Evolutionary conservation across 352 stramenopile species (phyloP).

Genomic region (Pythium aquatile): DNA sequence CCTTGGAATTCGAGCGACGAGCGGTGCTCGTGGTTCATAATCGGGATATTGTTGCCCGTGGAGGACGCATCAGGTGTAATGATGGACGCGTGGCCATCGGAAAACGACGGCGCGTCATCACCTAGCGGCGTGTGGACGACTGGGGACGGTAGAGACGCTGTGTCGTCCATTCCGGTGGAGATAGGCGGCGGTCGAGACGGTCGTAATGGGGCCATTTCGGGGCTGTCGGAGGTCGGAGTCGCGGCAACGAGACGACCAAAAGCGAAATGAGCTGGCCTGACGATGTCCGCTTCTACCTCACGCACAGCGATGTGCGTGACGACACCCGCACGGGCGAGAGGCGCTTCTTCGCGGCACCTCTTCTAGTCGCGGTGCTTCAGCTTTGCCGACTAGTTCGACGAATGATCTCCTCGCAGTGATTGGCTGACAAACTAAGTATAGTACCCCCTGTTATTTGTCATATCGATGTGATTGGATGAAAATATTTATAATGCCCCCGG

Average conservation of each 20-base stretch:
- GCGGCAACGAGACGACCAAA: background rate
- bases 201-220: background rate
- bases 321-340: background rate
- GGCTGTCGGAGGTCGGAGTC: background rate
- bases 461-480: background rate
- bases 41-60: background rate
- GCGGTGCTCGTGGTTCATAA: constrained; percentile 3
- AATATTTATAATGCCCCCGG: background rate
- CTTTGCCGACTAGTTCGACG: background rate
- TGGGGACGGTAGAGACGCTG: constrained; percentile 3
- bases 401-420: background rate
- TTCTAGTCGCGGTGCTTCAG: constrained; percentile 6
- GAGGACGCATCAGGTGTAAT: constrained; percentile 9
- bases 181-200: background rate
- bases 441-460: background rate
- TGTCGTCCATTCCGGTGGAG: background rate
- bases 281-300: background rate
- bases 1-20: constrained; percentile 10
- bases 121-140: constrained; percentile 23
- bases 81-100: constrained; percentile 9
- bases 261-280: background rate
- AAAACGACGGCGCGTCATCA: constrained; percentile 13
- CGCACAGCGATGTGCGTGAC: background rate
- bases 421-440: background rate
- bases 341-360: background rate